Evolutionary conservation across 176 grass and related monocot genomes (phyloP), one percentile per base, ranked within the genome.

Genomic region (Olyra latifolia): DNA sequence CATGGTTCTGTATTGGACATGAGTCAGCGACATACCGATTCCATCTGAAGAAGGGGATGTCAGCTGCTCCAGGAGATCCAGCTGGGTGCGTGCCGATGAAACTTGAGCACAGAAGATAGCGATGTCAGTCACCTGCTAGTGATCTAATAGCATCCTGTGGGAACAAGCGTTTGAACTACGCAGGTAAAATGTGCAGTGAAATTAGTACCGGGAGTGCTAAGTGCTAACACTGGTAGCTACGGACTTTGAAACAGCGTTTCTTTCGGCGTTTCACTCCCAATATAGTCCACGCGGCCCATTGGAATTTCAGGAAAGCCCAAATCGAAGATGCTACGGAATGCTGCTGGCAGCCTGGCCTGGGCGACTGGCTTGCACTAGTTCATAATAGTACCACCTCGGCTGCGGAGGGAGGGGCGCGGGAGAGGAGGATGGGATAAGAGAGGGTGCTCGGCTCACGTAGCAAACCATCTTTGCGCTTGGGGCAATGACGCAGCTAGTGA

Each of bases 401-500:
- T 46, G 7, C 5, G 4, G 25, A 45, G 10, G 20, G 10, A 7
- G 7, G 5, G 3, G 25, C n/a, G 9, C 10, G 24, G 38, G 35
- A 29, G 12, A 10, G 2, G 23, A 35, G 0, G 0, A 22, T n/a
- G 4, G 2, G 0, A 63, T 87, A 87, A 87, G 44, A 62, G 0
- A 11, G 24, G 54, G 42, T 1, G 23, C 0, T 4, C 1, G 47
- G 66, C 0, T 0, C 0, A 0, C 0, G 0, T 0, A 0, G 2
- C 71, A 20, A 35, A 4, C 0, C 19, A 88, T 97, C 93, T 93
- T 91, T 97, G 93, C 90, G 93, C 93, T 93, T 93, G 88, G 93
- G 93, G 93, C 90, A 93, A 88, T 91, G 90, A 93, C 88, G 88
- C 88, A 93, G 88, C 93, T 97, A 89, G 88, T 91, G 90, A 97